Evolutionary conservation across 2,329 filamentous ascomycete genomes (phyloP), one percentile per base, ranked within the genome.

Genomic region (Trichophyton schoenleinii): DNA sequence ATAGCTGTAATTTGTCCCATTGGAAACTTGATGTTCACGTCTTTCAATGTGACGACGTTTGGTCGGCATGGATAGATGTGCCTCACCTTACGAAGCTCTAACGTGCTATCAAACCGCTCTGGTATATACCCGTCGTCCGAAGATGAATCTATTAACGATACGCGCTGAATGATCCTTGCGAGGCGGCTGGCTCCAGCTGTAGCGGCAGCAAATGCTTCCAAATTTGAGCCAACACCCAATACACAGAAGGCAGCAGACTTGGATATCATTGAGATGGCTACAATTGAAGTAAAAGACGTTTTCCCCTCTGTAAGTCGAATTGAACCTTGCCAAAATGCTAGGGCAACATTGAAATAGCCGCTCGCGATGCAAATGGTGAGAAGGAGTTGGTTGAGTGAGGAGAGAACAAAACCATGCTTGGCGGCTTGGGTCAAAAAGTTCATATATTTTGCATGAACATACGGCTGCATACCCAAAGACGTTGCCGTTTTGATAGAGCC

Each of bases 221-320:
- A 71, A 66, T 92, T 88, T 1, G 89, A 88, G 0, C 86, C 85
- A 25, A 91, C 83, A 65, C 89, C 90, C 55, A 88, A 87, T 8
- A 95, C 78, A 53, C 88, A 87, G 72, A 94, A 91, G 8, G 89
- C 87, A 60, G 89, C 90, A 63, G 94, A 88, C 81, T 94, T 89
- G 67, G 91, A 83, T 22, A 87, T 80, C 81, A 95, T 84, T 73
- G 91, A 79, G 65, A 92, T 88, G 36, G 83, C 92, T 13, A 95
- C 72, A 22, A 94, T 80, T 38, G 82, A 79, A 5, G 82, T 81
- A 1, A 92, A 78, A 1, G 77, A 72, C 6, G 87, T 79, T 3
- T 83, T 79, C 8, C 81, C 81, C 15, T 80, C 73, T 8, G 88
- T 77, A 38, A 92, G 73, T 69, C 85, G 91, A 59, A 80, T 78